Evolutionary conservation across 306 rosid species (phyloP).

Genomic region (Glycyrrhiza uralensis): DNA sequence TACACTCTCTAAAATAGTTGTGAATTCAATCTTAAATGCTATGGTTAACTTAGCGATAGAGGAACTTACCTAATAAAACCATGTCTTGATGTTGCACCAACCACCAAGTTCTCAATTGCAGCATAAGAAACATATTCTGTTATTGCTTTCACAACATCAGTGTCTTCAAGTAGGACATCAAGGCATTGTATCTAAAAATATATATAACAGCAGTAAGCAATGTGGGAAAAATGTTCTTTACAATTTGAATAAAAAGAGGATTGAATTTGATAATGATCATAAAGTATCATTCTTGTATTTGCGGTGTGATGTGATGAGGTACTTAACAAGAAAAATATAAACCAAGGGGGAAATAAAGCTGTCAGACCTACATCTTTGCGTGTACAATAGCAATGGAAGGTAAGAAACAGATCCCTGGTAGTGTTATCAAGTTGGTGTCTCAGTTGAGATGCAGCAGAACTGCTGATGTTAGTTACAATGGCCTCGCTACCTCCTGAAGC

Average conservation of each 20-base stretch:
- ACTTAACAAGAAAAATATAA: background rate
- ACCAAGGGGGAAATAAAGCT: background rate
- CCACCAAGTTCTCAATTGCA: constrained; percentile 75
- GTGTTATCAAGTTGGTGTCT: constrained; percentile 47
- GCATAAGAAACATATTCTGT: constrained; percentile 72
- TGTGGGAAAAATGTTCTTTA: background rate
- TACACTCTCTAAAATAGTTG: background rate
- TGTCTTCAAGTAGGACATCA: constrained; percentile 79
- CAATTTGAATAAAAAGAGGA: background rate
- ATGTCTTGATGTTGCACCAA: constrained; percentile 75
- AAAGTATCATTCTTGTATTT: background rate
- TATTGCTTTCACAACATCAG: constrained; percentile 66
- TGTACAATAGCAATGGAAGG: constrained; percentile 90
- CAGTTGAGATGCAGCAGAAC: constrained; percentile 41
- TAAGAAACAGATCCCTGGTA: constrained; percentile 61
- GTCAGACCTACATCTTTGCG: constrained; percentile 74
- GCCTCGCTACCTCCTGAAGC: constrained; percentile 54
- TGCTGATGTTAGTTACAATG: constrained; percentile 42
- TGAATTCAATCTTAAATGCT: background rate
- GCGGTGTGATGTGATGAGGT: background rate
- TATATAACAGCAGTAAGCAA: background rate
- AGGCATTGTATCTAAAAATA: constrained; percentile 70
- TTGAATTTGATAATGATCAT: background rate
- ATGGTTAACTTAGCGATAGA: background rate
- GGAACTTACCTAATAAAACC: constrained; percentile 71